A percentile compares a stretch with the other conserved stretches of the same genome.
phyloP scores from a whole-genome alignment of 371 early-diverging fungal species.

The Mortierella sp. region DNA sequence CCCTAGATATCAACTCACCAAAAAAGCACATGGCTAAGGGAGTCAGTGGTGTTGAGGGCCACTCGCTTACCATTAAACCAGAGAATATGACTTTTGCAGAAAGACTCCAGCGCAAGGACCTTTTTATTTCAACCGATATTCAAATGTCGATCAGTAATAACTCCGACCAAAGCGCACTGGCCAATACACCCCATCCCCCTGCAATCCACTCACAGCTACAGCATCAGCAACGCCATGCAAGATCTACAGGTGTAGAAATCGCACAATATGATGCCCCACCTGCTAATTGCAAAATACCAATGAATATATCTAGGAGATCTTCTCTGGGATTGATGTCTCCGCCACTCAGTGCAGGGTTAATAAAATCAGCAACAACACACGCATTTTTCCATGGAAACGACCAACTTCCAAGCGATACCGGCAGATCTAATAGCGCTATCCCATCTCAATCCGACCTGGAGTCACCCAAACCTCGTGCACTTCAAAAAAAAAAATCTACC shows the following conservation, averaged over 20 bases:
- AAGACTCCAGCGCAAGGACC: slow-evolving; percentile 29
- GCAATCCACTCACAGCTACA: slow-evolving; percentile 13
- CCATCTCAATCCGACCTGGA: slow-evolving; percentile 6
- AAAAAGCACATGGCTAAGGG: slow-evolving; percentile 2
- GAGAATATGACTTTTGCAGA: slow-evolving; percentile 7
- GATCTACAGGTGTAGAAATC: slow-evolving; percentile 1
- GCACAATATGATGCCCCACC: slow-evolving; percentile 19
- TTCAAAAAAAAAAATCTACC: slow-evolving; percentile 13
- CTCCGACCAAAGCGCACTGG: background rate
- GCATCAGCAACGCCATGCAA: background rate
- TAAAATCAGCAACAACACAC: slow-evolving; percentile 31
- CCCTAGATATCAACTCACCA: slow-evolving; percentile 23
- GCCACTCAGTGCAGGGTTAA: slow-evolving; percentile 23
- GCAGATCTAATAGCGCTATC: background rate
- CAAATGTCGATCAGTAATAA: background rate
- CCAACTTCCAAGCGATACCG: background rate
- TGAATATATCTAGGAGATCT: slow-evolving; percentile 26
- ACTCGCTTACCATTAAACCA: slow-evolving; percentile 1
- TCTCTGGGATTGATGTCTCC: slow-evolving; percentile 30
- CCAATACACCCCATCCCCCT: slow-evolving; percentile 7
- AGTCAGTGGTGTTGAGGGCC: background rate
- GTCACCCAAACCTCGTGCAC: slow-evolving; percentile 15
- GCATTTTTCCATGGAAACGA: slow-evolving; percentile 18
- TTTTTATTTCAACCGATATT: slow-evolving; percentile 21
- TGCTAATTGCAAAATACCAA: slow-evolving; percentile 31